A percentile compares a stretch with the other conserved stretches of the same genome.
Evolutionary conservation across 2,329 filamentous ascomycete species (phyloP).

Genomic region (Claviceps paspali): DNA sequence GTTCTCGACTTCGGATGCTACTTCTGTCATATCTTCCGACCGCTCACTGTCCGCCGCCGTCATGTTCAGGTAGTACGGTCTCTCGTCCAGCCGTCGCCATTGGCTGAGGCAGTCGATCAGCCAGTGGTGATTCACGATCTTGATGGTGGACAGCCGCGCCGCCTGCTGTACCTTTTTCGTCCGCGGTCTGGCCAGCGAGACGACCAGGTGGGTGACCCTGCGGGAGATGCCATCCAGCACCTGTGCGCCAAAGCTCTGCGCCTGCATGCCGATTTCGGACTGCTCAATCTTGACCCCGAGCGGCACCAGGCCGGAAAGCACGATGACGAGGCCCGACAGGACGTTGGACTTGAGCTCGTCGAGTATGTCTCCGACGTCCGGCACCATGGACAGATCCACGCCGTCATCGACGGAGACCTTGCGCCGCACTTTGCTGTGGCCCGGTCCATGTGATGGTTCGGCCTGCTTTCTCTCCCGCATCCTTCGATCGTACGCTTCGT

Average conservation of each 20-base stretch:
- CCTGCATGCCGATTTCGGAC: slow-evolving; percentile 79
- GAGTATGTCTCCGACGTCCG: slow-evolving; percentile 77
- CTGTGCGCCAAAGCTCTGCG: slow-evolving; percentile 68
- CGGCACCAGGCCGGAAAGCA: slow-evolving; percentile 82
- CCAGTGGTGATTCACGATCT: slow-evolving; percentile 88
- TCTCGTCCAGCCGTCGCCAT: slow-evolving; percentile 70
- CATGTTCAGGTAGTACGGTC: slow-evolving; percentile 61
- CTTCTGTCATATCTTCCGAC: slow-evolving; percentile 19
- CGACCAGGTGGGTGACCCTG: slow-evolving; percentile 59
- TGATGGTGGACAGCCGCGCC: slow-evolving; percentile 61
- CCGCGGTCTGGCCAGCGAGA: slow-evolving; percentile 53
- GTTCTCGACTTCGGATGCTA: slow-evolving; percentile 17
- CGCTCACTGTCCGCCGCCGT: slow-evolving; percentile 46
- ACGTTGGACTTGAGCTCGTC: slow-evolving; percentile 64
- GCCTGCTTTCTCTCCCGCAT: slow-evolving; percentile 20
- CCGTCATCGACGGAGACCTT: slow-evolving; percentile 22
- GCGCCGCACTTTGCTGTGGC: slow-evolving; percentile 17
- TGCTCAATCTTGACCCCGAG: slow-evolving; percentile 62
- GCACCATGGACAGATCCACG: slow-evolving; percentile 41
- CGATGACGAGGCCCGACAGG: slow-evolving; percentile 60
- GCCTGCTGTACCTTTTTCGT: slow-evolving; percentile 88
- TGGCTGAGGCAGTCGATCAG: slow-evolving; percentile 69
- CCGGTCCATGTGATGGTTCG: slow-evolving; percentile 19
- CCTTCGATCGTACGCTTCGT: slow-evolving; percentile 60
- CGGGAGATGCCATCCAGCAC: slow-evolving; percentile 41